Evolutionary conservation across 352 stramenopile genomes (phyloP), one percentile per base, ranked within the genome.

Genomic region (Globisporangium middletonii): DNA sequence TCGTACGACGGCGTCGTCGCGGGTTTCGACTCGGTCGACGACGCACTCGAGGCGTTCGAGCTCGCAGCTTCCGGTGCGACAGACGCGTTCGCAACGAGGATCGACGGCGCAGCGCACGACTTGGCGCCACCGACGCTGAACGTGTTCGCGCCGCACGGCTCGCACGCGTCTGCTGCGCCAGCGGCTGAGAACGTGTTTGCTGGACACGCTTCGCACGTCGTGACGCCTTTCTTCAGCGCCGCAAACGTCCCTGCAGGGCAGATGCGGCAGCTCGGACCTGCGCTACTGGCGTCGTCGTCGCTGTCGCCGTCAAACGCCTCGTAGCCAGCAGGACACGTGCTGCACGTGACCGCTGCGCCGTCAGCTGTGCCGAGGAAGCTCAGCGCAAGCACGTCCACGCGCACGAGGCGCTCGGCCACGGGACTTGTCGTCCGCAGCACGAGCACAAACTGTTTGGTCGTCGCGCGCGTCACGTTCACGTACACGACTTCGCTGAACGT

Each of bases 1-100:
- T 89, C 87, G 65, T 92, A 92, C 37, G 72, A 82, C 42, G 84
- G 65, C 18, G 73, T 59, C n/a, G 72, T 50, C 12, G 67, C 59
- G 45, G 60, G 47, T 26, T 59, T 67, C 18, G 54, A 69, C 30
- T 69, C 65, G 16, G 72, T 47, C 9, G 35, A 54, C 28, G 45
- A 30, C 2, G 52, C 33, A n/a, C 23, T 28, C 19, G 57, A 61
- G 12, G 35, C 9, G 71, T 66, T 18, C 5, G 33, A 9, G 12
- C 33, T 38, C 33, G 33, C 33, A 38, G 5, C 33, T 55, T 38
- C 52, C 9, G 58, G 57, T 0, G 65, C 38, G 16, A 72, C 69
- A 5, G 38, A 50, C 23, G 63, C 67, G 38, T 86, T 83, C 2
- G 76, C 60, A 4, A 59, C 68, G 3, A 90, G 62, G 0, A 69